Conservation (phyloP, 108 stramenopile species). For the Stephanodiscus minutulus region DNA sequence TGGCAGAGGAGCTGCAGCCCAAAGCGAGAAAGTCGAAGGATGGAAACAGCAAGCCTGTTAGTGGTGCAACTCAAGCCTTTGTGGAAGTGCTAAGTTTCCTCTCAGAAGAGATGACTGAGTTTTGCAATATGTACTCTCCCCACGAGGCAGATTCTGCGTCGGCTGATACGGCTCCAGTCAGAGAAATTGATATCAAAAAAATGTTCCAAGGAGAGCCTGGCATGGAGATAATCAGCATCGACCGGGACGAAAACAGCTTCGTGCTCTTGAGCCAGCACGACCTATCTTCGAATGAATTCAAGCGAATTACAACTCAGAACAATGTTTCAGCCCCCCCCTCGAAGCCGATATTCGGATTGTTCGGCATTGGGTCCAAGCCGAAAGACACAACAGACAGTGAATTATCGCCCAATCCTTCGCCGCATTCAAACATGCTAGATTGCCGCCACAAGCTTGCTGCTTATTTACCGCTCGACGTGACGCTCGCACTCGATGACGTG, state of each 20-base stretch:
- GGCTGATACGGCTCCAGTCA: conserved; percentile 8
- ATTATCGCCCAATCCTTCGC: background rate
- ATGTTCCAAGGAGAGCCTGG: conserved; percentile 44
- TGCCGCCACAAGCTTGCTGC: conserved; percentile 69
- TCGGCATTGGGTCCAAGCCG: conserved; percentile 42
- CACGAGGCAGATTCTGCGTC: conserved; percentile 25
- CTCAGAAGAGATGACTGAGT: conserved; percentile 14
- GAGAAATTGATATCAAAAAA: conserved; percentile 11
- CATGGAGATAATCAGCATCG: conserved; percentile 61
- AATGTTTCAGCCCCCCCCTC: conserved; percentile 11
- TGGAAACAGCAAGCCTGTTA: conserved; percentile 13
- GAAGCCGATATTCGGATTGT: conserved; percentile 24
- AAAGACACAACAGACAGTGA: conserved; percentile 23
- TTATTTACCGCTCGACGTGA: conserved; percentile 61
- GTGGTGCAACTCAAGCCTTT: conserved; percentile 25
- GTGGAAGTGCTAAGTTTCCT: conserved; percentile 25
- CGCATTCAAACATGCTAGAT: conserved; percentile 48
- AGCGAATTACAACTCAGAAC: conserved; percentile 16
- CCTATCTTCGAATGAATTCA: conserved; percentile 30
- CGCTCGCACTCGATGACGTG: conserved; percentile 76
- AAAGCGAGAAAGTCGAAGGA: conserved; percentile 4
- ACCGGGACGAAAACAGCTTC: conserved; percentile 55
- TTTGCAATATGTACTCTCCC: conserved; percentile 33
- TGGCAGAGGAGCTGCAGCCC: conserved; percentile 10
- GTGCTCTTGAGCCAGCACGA: conserved; percentile 57